Evolutionary conservation across 352 stramenopile genomes (phyloP).

Genomic region (Aphanomyces stellatus): DNA sequence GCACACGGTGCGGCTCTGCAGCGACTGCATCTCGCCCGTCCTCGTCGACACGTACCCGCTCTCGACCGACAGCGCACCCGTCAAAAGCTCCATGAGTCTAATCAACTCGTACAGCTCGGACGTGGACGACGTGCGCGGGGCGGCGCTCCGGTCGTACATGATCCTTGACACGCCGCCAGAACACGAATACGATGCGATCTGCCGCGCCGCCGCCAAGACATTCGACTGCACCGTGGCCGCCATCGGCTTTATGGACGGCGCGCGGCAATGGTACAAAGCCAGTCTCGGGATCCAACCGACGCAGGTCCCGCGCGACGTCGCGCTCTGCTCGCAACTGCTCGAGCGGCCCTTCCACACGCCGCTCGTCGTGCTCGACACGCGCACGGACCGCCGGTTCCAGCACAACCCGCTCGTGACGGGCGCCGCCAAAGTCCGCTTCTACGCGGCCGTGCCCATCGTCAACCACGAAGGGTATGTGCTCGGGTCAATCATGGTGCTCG

Average conservation of each 20-base stretch:
- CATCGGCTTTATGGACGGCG: conserved; percentile 50
- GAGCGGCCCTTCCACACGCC: conserved; percentile 28
- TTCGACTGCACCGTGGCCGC: conserved; percentile 52
- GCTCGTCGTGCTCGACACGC: conserved; percentile 76
- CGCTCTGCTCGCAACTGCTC: conserved; percentile 53
- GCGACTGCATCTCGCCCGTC: conserved; percentile 47
- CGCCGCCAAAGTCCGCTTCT: conserved; percentile 88
- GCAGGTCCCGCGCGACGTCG: conserved; percentile 48
- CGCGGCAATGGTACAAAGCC: conserved; percentile 65
- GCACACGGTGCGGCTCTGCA: conserved; percentile 50
- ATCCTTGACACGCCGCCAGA: conserved; percentile 37
- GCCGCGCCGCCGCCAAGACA: conserved; percentile 48
- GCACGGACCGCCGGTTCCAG: conserved; percentile 77
- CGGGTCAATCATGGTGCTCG: conserved; percentile 73
- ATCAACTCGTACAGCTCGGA: neutral
- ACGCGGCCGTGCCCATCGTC: conserved; percentile 70
- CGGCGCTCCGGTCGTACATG: conserved; percentile 33
- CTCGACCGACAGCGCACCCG: neutral
- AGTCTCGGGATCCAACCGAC: conserved; percentile 53
- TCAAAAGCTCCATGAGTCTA: neutral
- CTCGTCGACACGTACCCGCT: conserved; percentile 33
- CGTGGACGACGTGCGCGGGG: neutral
- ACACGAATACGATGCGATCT: conserved; percentile 68
- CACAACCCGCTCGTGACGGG: conserved; percentile 84
- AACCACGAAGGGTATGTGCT: conserved; percentile 44